Evolutionary conservation across 2,329 filamentous ascomycete species (phyloP).

Genomic region (Ascochyta lentis): DNA sequence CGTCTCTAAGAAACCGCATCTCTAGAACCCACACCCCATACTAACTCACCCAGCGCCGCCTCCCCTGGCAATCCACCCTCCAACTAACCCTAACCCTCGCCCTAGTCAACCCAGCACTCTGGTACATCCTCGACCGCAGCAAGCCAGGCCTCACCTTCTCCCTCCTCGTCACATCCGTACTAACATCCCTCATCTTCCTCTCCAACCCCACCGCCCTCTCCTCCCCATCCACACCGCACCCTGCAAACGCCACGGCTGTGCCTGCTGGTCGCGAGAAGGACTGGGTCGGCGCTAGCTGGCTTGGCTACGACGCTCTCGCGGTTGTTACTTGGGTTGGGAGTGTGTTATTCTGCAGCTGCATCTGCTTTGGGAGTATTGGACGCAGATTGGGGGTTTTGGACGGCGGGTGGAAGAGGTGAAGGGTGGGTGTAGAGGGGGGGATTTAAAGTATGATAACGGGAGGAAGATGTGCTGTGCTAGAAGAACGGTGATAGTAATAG

Average conservation of each 20-base stretch:
- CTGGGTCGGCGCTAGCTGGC: background rate
- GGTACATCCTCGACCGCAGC: conserved; percentile 95
- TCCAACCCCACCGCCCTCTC: conserved; percentile 82
- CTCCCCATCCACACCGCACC: conserved; percentile 33
- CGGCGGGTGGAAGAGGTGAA: conserved; percentile 5
- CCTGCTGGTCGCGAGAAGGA: background rate
- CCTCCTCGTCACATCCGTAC: conserved; percentile 72
- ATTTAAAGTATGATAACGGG: too few species aligned
- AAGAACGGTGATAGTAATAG: too few species aligned
- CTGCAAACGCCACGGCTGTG: conserved; percentile 31
- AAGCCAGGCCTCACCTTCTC: conserved; percentile 83
- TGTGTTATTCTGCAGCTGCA: conserved; percentile 90
- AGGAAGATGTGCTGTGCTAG: too few species aligned
- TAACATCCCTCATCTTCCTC: conserved; percentile 75
- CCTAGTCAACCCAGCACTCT: conserved; percentile 89
- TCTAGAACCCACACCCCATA: background rate
- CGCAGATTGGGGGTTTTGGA: conserved; percentile 67
- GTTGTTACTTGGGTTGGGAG: conserved; percentile 88
- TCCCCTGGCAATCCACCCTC: conserved; percentile 93
- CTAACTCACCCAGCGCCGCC: conserved; percentile 68
- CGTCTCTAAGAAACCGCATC: conserved; percentile 47
- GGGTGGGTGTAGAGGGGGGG: conserved; percentile 16
- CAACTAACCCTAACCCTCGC: conserved; percentile 90
- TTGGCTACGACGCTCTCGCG: conserved; percentile 69
- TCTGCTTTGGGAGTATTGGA: conserved; percentile 97